Conservation (phyloP, 768 basidiomycete species). For the Leccinellum albellum region DNA sequence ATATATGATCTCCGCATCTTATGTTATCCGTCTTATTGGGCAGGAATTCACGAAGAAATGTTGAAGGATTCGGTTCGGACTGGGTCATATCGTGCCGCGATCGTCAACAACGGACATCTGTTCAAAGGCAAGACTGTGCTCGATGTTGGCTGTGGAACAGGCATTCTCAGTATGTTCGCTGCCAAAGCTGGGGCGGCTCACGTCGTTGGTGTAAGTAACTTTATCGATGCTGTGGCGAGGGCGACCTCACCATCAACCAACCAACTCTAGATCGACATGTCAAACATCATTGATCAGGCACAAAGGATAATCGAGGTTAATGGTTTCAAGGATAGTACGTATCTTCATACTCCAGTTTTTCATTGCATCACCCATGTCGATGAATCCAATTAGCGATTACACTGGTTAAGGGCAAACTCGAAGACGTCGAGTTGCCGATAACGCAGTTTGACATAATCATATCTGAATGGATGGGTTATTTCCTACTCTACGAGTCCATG, state of each 20-base stretch:
- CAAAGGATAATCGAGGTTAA: constrained; percentile 95
- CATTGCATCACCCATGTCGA: constrained; percentile 1
- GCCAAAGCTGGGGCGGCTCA: constrained; percentile 92
- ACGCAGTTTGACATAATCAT: constrained; percentile 97
- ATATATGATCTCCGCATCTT: constrained; percentile 1
- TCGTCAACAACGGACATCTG: constrained; percentile 89
- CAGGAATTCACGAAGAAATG: constrained; percentile 99
- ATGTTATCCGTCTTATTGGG: constrained; percentile 1
- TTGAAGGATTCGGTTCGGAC: constrained; percentile 95
- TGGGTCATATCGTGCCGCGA: constrained; percentile 90
- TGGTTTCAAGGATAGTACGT: constrained; percentile 91
- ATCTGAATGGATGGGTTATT: constrained; percentile 99
- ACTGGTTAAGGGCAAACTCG: constrained; percentile 96
- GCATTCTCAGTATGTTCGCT: constrained; percentile 97
- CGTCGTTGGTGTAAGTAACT: constrained; percentile 77
- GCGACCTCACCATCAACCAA: constrained; percentile 12
- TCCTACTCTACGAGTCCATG: constrained; percentile 99
- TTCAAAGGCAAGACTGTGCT: constrained; percentile 97
- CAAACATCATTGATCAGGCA: constrained; percentile 99
- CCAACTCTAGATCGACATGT: constrained; percentile 88
- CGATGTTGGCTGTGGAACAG: constrained; percentile 98
- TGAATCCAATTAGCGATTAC: constrained; percentile 65
- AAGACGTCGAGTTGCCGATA: constrained; percentile 86
- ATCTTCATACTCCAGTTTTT: background rate
- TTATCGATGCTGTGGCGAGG: constrained; percentile 1